Base-by-base conservation (phyloP, 352 stramenopile genomes). In the Phytopythium ostracodes region DNA sequence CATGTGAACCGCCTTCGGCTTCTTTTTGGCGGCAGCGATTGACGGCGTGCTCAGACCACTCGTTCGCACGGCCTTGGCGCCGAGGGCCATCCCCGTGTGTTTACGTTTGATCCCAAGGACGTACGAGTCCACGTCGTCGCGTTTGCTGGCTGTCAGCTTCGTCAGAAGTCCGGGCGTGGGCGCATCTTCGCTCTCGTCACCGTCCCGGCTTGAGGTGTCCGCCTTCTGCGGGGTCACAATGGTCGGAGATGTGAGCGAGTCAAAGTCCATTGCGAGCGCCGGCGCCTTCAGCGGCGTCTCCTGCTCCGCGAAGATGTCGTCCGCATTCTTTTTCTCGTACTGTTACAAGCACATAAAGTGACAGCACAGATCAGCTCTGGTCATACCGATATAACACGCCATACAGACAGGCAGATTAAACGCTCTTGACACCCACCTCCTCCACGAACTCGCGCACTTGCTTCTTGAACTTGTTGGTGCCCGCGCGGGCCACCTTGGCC, bases 401-500 rank as follows among this genome's bases (percentile, higher is more conserved):
- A 25, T 33, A 12, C 18, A 14, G 29, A 33, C 29, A 33, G 29
- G 29, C 29, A 33, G 29, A 33, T 7, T 8, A 33, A 52, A 7
- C 31, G 24, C 9, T 33, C 10, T n/a, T 1, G 6, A 47, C 17
- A 38, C 47, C 9, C 56, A 77, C 72, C 63, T 80, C 65, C 60
- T 86, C 67, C 2, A 92, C 78, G 58, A 92, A 92, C 53, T 89
- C 65, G 35, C 84, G 84, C 50, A 92, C 84, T 81, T 92, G 84
- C 51, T 92, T 91, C 65, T 92, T 92, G 60, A 91, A 92, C 53
- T 82, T 72, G 43, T 91, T 92, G 22, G 81, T 88, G 15, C 84
- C 84, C 24, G 82, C 77, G 9, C 84, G 81, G 20, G 79, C 71
- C 35, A 92, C 77, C 56, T 92, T 91, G 17, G 62, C 59, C 17